Evolutionary conservation across 192 early-diverging fungal species (phyloP).

Genomic region (Haplosporangium gracile): DNA sequence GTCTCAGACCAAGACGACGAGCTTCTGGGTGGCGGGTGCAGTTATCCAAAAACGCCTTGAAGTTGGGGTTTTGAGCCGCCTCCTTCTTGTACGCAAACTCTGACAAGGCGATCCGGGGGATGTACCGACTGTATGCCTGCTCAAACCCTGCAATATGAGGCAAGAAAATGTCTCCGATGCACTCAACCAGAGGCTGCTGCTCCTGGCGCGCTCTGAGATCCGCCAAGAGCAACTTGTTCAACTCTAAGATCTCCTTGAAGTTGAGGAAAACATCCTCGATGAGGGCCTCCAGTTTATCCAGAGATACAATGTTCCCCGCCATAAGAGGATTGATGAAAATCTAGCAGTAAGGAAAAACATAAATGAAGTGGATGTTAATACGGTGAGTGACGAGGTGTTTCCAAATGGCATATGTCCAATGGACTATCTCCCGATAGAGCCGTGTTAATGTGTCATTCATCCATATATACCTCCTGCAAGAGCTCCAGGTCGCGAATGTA

Average conservation of each 20-base stretch:
- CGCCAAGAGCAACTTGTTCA: slow-evolving; percentile 71
- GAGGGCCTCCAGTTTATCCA: slow-evolving; percentile 74
- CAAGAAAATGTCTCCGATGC: slow-evolving; percentile 89
- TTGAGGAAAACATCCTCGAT: slow-evolving; percentile 85
- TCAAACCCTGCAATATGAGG: slow-evolving; percentile 76
- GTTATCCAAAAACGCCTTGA: slow-evolving; percentile 84
- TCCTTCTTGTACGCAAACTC: slow-evolving; percentile 88
- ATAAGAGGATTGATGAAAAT: slow-evolving; percentile 74
- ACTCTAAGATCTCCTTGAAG: slow-evolving; percentile 68
- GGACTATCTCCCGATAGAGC: background rate
- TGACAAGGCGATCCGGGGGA: slow-evolving; percentile 82
- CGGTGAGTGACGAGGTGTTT: background rate
- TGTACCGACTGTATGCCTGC: slow-evolving; percentile 82
- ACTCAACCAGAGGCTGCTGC: slow-evolving; percentile 75
- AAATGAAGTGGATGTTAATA: slow-evolving; percentile 8
- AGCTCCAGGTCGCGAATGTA: slow-evolving; percentile 91
- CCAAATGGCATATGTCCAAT: background rate
- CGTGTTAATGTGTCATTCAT: background rate
- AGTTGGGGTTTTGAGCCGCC: slow-evolving; percentile 71
- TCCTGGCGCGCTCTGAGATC: slow-evolving; percentile 75
- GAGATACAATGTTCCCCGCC: slow-evolving; percentile 73
- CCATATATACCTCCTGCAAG: slow-evolving; percentile 79
- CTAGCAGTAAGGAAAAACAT: slow-evolving; percentile 23
- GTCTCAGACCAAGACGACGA: slow-evolving; percentile 84
- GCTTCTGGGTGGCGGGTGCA: slow-evolving; percentile 76